Percentiles rank a stretch among this genome's conserved stretches.
Conservation (phyloP, 306 rosid genomes). For the Oemleria cerasiformis region DNA sequence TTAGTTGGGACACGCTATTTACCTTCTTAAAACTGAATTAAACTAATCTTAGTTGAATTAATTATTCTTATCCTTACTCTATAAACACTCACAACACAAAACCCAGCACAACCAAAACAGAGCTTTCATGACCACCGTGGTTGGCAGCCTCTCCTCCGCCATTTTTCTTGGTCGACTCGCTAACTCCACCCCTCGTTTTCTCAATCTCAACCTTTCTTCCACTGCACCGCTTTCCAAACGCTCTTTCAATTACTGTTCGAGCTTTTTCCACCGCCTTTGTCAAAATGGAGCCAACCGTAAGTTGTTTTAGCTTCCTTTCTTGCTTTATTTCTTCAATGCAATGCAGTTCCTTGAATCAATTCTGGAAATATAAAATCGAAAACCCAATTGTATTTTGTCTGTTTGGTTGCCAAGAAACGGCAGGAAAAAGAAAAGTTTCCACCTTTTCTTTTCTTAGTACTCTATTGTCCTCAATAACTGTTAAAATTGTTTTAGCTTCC, state of each 20-base stretch:
- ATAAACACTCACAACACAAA: no score
- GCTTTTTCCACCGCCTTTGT: conserved; percentile 39
- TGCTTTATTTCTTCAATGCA: not conserved
- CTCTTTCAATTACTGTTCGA: conserved; percentile 25
- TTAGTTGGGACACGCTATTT: no score
- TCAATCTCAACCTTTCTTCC: conserved; percentile 24
- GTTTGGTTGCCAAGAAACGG: conserved; percentile 8
- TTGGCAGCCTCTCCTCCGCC: conserved; percentile 24
- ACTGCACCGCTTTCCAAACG: conserved; percentile 21
- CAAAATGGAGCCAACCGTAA: conserved; percentile 35
- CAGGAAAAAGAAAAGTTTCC: not conserved
- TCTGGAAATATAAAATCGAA: not conserved
- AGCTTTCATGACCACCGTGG: conserved; percentile 37
- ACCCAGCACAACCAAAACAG: not conserved
- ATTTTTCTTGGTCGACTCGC: conserved; percentile 18
- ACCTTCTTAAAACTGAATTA: no score
- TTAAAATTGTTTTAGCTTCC: not conserved
- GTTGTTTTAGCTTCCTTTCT: conserved; percentile 11
- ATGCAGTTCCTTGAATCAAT: not conserved
- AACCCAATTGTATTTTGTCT: not conserved
- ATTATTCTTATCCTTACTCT: no score
- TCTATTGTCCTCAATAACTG: not conserved
- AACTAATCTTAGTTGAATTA: no score
- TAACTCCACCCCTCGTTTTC: conserved; percentile 25
- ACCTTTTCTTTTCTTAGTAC: not conserved